phyloP scores from a whole-genome alignment of 2,329 filamentous ascomycete genomes.

The Fusarium ramigenum region DNA sequence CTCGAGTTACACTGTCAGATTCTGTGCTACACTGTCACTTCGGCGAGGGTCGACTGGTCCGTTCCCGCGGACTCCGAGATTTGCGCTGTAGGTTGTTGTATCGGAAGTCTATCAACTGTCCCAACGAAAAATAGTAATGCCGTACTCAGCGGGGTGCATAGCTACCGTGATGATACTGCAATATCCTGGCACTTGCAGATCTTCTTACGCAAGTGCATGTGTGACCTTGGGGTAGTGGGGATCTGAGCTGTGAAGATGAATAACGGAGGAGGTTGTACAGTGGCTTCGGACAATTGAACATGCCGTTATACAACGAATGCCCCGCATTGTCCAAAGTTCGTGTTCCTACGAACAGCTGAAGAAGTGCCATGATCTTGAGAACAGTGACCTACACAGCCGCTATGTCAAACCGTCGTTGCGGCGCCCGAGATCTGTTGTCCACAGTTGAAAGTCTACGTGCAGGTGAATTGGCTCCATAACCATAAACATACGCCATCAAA shows the following conservation, averaged over 20 bases:
- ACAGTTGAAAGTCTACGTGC: fast-evolving
- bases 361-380: fast-evolving
- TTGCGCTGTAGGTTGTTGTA: neutral
- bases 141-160: fast-evolving
- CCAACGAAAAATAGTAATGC: no score
- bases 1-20: neutral
- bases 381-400: fast-evolving
- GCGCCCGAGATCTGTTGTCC: neutral
- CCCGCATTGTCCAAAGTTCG: neutral
- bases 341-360: neutral
- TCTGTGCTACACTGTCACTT: neutral
- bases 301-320: no score
- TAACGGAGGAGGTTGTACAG: neutral
- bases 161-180: neutral
- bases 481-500: neutral
- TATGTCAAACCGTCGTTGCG: neutral
- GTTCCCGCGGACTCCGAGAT: neutral
- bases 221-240: no score
- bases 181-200: no score
- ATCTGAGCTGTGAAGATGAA: neutral
- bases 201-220: no score
- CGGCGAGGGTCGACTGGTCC: neutral
- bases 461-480: neutral
- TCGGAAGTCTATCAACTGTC: no score
- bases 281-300: no score